A percentile compares a stretch with the other conserved stretches of the same genome.
phyloP scores from a whole-genome alignment of 2,329 filamentous ascomycete species.

The Aureobasidium zeae region DNA sequence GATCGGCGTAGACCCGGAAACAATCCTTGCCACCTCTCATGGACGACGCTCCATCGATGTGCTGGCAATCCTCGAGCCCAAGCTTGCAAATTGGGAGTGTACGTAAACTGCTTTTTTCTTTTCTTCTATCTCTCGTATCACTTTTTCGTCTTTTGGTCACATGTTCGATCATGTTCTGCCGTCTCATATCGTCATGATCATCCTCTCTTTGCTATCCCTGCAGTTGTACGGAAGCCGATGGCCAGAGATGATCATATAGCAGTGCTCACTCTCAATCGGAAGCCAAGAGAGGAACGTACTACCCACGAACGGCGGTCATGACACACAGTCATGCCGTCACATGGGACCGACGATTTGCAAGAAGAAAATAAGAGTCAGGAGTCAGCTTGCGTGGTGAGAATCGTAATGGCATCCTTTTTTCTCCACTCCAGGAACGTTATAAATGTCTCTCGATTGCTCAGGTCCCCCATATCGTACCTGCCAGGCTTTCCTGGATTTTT shows the following conservation, averaged over 20 bases:
- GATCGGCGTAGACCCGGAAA: conserved; percentile 72
- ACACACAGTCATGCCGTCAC: conserved; percentile 1
- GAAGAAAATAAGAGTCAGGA: neutral
- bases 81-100: conserved; percentile 92
- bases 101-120: conserved; percentile 34
- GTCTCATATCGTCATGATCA: no score
- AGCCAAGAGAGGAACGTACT: neutral
- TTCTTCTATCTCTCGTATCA: neutral
- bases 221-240: neutral
- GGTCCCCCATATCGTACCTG: no score
- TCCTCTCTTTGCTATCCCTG: no score
- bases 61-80: conserved; percentile 66
- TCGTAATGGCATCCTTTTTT: no score
- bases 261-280: conserved; percentile 12
- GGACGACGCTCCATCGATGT: conserved; percentile 84
- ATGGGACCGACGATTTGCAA: neutral
- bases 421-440: conserved; percentile 9
- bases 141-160: no score
- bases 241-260: conserved; percentile 1
- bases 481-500: no score
- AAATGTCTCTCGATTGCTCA: conserved; percentile 11
- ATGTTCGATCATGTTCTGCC: no score
- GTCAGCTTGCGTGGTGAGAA: neutral
- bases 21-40: conserved; percentile 84
- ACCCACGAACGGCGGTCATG: conserved; percentile 1